phyloP scores from a whole-genome alignment of 2,329 filamentous ascomycete genomes.

The Orbilia brochopaga region DNA sequence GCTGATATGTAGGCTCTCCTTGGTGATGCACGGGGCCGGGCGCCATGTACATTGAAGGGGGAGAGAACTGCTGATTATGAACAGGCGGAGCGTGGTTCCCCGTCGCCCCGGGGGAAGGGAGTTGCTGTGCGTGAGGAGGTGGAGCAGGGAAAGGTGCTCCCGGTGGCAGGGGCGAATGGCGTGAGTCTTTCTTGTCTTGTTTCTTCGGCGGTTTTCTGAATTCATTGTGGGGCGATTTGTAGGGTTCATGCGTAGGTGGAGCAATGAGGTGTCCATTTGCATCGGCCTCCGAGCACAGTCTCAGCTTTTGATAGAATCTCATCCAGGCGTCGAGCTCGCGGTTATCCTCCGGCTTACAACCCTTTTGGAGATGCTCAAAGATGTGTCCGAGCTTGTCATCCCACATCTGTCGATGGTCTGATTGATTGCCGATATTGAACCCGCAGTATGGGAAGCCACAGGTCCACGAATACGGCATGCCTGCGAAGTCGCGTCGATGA shows the following conservation, averaged over 20 bases:
- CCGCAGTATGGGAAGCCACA: conserved; percentile 25
- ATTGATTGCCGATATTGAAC: conserved; percentile 1
- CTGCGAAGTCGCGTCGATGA: conserved; percentile 6
- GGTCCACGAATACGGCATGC: conserved; percentile 31
- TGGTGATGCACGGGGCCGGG: background rate
- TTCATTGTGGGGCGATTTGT: background rate
- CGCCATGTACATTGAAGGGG: too few species aligned
- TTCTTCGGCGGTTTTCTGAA: background rate
- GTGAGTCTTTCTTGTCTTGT: conserved; percentile 3
- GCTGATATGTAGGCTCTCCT: background rate
- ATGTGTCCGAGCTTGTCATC: conserved; percentile 32
- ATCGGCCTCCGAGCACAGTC: conserved; percentile 3
- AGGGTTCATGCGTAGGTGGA: background rate
- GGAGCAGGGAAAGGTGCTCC: background rate
- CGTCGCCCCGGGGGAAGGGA: background rate
- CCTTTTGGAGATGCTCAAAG: conserved; percentile 11
- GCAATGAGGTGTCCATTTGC: background rate
- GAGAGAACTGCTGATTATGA: too few species aligned
- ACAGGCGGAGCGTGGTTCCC: too few species aligned
- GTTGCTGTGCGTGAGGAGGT: background rate
- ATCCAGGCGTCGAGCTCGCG: conserved; percentile 24
- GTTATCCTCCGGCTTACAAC: conserved; percentile 15
- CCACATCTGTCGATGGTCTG: conserved; percentile 21
- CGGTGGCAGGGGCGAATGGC: background rate
- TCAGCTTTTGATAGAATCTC: conserved; percentile 22